Evolutionary conservation across 108 stramenopile genomes (phyloP).

Genomic region (Poteriospumella lacustris): DNA sequence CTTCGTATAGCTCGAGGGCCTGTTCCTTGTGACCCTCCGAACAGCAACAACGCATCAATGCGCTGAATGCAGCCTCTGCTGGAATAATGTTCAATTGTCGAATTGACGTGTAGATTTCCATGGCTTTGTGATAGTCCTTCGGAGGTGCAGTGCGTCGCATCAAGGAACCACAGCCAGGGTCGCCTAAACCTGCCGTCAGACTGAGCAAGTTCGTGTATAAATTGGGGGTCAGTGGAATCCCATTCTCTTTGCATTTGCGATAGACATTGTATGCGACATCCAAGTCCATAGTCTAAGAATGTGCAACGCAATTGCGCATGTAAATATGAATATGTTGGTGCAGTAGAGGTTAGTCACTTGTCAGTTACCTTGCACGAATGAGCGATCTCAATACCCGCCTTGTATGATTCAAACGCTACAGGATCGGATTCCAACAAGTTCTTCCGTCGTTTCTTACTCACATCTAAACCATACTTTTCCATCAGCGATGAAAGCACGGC

Average conservation of each 20-base stretch:
- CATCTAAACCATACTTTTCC: not conserved
- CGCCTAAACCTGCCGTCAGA: constrained; percentile 11
- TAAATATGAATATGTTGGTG: too few relatives aligned
- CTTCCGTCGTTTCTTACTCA: not conserved
- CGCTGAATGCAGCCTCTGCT: not conserved
- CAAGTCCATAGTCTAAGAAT: constrained; percentile 3
- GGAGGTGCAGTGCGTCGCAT: not conserved
- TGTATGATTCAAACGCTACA: not conserved
- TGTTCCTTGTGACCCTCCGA: not conserved
- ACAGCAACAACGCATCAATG: not conserved
- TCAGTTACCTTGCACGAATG: not conserved
- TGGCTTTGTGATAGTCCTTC: not conserved
- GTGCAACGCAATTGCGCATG: too few relatives aligned
- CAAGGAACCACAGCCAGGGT: not conserved
- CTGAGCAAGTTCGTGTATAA: not conserved
- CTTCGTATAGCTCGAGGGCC: not conserved
- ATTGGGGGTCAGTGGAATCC: not conserved
- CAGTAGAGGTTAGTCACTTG: too few relatives aligned
- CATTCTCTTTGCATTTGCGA: not conserved
- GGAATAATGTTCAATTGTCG: not conserved
- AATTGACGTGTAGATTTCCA: not conserved
- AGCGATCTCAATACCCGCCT: not conserved
- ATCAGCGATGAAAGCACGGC: not conserved
- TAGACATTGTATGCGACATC: not conserved
- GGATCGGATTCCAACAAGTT: not conserved